phyloP scores from a whole-genome alignment of 1,284 basidiomycete genomes.

The Fereydounia khargensis region DNA sequence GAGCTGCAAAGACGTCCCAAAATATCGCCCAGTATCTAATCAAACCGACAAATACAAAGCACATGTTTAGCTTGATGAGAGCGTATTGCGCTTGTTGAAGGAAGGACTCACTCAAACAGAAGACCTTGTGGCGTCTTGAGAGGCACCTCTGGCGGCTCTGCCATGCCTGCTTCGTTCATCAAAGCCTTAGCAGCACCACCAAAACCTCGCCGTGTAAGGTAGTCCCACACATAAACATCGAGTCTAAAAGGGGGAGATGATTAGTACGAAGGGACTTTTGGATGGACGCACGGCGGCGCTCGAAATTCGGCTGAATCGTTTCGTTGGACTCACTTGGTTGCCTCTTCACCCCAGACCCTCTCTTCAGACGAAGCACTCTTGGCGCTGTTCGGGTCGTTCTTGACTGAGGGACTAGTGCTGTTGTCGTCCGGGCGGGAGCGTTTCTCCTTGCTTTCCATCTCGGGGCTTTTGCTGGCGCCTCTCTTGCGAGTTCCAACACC shows the following conservation, averaged over 20 bases:
- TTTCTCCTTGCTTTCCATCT: conserved; percentile 38
- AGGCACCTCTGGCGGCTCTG: conserved; percentile 50
- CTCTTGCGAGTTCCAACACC: conserved; percentile 21
- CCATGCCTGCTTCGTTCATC: conserved; percentile 46
- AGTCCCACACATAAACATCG: conserved; percentile 57
- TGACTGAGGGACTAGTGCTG: conserved; percentile 8
- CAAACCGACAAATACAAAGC: not conserved
- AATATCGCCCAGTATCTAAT: conserved; percentile 53
- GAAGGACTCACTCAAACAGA: conserved; percentile 42
- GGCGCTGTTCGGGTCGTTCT: not conserved
- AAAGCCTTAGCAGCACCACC: conserved; percentile 43
- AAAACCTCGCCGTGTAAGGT: conserved; percentile 49
- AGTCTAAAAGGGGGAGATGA: conserved; percentile 19
- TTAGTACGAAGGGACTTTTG: not conserved
- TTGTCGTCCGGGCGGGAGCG: conserved; percentile 31
- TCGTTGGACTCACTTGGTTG: conserved; percentile 30
- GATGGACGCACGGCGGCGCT: not conserved
- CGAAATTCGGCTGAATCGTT: not conserved
- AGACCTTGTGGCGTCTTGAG: conserved; percentile 49
- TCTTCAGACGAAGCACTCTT: conserved; percentile 23
- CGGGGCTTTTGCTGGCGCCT: conserved; percentile 37
- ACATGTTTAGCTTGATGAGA: not conserved
- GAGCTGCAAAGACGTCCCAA: conserved; percentile 54
- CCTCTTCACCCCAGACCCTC: conserved; percentile 44
- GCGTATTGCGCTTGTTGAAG: not conserved